Conservation (phyloP, 495 filamentous ascomycete species). For the Aspergillus panamensis region DNA sequence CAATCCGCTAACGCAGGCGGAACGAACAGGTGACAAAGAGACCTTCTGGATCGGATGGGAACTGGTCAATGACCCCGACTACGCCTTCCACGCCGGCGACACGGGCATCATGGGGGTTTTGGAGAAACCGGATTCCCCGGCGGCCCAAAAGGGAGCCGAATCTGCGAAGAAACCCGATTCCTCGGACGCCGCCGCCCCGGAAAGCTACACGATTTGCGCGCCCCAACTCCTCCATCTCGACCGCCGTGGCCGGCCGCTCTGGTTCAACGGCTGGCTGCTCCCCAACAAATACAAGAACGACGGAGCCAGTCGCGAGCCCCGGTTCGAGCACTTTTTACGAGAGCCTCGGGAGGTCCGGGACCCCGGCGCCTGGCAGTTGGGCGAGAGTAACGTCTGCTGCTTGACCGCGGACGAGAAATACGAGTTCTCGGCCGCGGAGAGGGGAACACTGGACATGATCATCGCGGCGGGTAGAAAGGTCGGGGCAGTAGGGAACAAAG, state of each 20-base stretch:
- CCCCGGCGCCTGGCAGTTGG: constrained; percentile 12
- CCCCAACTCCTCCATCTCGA: constrained; percentile 30
- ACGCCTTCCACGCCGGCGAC: constrained; percentile 26
- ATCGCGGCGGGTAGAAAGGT: no score
- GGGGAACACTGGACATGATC: no score
- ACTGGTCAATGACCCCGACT: constrained; percentile 23
- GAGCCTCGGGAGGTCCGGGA: constrained; percentile 9
- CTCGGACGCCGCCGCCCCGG: not conserved
- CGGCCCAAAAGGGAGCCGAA: not conserved
- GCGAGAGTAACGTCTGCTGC: constrained; percentile 16
- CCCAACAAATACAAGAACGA: constrained; percentile 21
- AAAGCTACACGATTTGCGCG: constrained; percentile 24
- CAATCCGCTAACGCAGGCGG: no score
- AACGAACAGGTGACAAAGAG: constrained; percentile 27
- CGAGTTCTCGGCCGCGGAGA: not conserved
- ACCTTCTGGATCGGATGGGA: constrained; percentile 31
- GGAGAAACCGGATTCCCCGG: not conserved
- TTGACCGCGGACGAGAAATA: constrained; percentile 7
- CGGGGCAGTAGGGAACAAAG: no score
- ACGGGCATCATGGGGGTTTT: constrained; percentile 21
- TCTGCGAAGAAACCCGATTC: not conserved
- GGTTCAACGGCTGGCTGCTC: constrained; percentile 35
- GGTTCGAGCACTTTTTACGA: constrained; percentile 18
- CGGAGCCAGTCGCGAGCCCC: constrained; percentile 6
- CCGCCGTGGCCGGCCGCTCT: constrained; percentile 21